Conservation (phyloP, 139 green algal species). For the Ulvella scutata region DNA sequence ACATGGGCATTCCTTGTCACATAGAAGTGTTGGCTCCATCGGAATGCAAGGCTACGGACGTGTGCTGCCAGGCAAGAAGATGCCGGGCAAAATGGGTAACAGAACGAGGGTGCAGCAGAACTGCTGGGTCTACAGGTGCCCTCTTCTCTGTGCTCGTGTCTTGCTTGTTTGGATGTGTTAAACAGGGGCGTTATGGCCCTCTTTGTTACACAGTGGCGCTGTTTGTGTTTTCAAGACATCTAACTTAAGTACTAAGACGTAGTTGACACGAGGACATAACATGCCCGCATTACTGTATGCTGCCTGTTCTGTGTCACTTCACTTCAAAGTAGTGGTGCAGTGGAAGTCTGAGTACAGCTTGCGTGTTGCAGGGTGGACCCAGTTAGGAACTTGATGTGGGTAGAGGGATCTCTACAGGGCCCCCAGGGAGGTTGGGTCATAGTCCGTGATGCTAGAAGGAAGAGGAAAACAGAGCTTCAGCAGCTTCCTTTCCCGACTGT, state of each 20-base stretch:
- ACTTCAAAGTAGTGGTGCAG: background rate
- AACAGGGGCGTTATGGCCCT: background rate
- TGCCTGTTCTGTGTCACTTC: background rate
- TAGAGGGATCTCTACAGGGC: slow-evolving; percentile 82
- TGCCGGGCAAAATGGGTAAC: slow-evolving; percentile 85
- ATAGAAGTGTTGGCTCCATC: slow-evolving; percentile 51
- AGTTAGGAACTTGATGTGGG: slow-evolving; percentile 78
- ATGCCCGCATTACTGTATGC: background rate
- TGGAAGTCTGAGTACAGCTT: background rate
- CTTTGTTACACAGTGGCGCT: background rate
- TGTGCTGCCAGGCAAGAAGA: slow-evolving; percentile 97
- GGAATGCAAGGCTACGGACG: slow-evolving; percentile 62
- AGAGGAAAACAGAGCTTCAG: slow-evolving; percentile 10
- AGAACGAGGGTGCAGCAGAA: slow-evolving; percentile 59
- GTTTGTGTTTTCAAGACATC: background rate
- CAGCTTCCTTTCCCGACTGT: slow-evolving; percentile 30
- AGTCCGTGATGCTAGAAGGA: slow-evolving; percentile 44
- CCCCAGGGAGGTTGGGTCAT: slow-evolving; percentile 63
- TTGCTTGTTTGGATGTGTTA: background rate
- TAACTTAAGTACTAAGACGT: background rate
- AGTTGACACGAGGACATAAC: background rate
- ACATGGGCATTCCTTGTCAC: slow-evolving; percentile 72
- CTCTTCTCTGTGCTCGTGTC: background rate
- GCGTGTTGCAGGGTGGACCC: slow-evolving; percentile 70
- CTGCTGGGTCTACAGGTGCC: slow-evolving; percentile 51